A percentile compares a stretch with the other conserved stretches of the same genome.
Evolutionary conservation across 495 filamentous ascomycete species (phyloP).

Genomic region (Penicillium atrosanguineum): DNA sequence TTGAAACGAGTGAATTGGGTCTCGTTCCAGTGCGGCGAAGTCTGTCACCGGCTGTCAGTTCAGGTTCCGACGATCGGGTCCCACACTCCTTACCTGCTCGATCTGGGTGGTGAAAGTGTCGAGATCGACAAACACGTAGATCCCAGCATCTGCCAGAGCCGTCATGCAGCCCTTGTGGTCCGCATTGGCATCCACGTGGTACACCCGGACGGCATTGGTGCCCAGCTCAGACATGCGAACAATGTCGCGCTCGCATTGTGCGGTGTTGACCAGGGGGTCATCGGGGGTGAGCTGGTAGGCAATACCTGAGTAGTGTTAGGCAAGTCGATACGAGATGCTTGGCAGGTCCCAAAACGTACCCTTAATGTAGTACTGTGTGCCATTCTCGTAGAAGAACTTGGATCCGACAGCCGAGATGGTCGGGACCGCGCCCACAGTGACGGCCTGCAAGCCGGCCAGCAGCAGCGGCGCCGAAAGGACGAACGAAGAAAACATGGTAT

Average conservation of each 20-base stretch:
- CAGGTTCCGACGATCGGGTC: not conserved
- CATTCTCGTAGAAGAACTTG: slow-evolving; percentile 79
- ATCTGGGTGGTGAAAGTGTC: slow-evolving; percentile 83
- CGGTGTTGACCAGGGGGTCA: slow-evolving; percentile 72
- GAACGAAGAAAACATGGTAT: slow-evolving; percentile 25
- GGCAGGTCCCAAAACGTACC: slow-evolving; percentile 42
- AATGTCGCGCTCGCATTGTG: slow-evolving; percentile 77
- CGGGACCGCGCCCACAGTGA: slow-evolving; percentile 36
- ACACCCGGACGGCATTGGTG: slow-evolving; percentile 83
- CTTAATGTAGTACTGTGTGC: slow-evolving; percentile 79
- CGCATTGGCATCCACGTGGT: slow-evolving; percentile 71
- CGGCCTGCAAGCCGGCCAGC: slow-evolving; percentile 28
- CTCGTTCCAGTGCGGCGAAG: slow-evolving; percentile 62
- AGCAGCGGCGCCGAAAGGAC: slow-evolving; percentile 24
- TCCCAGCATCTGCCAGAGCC: slow-evolving; percentile 66
- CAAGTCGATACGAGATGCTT: not conserved
- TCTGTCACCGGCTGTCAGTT: slow-evolving; percentile 12
- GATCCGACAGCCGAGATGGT: slow-evolving; percentile 70
- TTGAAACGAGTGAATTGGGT: slow-evolving; percentile 64
- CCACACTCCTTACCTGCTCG: slow-evolving; percentile 52
- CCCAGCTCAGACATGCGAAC: slow-evolving; percentile 75
- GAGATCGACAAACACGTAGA: slow-evolving; percentile 80
- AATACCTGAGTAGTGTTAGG: slow-evolving; percentile 49
- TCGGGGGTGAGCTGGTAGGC: slow-evolving; percentile 65
- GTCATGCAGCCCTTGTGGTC: slow-evolving; percentile 76